Evolutionary conservation across 805 yeast species (phyloP).

Genomic region (Starmerella ratchasimensis): DNA sequence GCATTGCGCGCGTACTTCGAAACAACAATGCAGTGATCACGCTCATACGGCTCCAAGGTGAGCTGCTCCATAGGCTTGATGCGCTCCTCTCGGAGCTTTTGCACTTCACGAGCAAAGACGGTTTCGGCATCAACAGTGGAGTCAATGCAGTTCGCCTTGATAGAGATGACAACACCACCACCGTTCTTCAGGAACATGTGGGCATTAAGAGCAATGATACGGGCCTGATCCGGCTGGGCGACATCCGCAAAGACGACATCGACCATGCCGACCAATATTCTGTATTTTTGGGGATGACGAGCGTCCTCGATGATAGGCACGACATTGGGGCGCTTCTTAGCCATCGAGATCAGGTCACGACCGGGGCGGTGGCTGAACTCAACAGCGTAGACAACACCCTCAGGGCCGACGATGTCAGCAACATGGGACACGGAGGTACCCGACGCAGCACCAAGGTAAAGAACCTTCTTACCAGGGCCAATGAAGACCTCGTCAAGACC

Average conservation of each 20-base stretch:
- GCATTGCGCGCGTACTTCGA: slow-evolving; percentile 91
- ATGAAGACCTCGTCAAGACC: slow-evolving; percentile 96
- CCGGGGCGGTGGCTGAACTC: slow-evolving; percentile 99
- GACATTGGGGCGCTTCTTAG: slow-evolving; percentile 98
- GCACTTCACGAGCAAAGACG: slow-evolving; percentile 98
- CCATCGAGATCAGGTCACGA: slow-evolving; percentile 97
- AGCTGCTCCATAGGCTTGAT: slow-evolving; percentile 97
- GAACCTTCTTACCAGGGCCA: slow-evolving; percentile 95
- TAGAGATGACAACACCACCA: slow-evolving; percentile 97
- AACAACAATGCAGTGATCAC: slow-evolving; percentile 98
- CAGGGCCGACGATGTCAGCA: slow-evolving; percentile 97
- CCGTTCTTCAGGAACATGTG: slow-evolving; percentile 96
- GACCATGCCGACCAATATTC: slow-evolving; percentile 98
- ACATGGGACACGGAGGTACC: slow-evolving; percentile 99
- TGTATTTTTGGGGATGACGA: slow-evolving; percentile 98
- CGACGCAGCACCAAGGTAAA: slow-evolving; percentile 97
- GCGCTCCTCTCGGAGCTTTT: slow-evolving; percentile 96
- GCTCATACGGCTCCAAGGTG: slow-evolving; percentile 98
- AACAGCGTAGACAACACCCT: slow-evolving; percentile 96
- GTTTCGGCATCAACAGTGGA: slow-evolving; percentile 99
- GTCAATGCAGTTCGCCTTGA: slow-evolving; percentile 99
- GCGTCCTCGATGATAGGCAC: slow-evolving; percentile 99
- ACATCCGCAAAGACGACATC: slow-evolving; percentile 98
- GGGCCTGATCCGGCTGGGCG: slow-evolving; percentile 99
- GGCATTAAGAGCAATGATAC: slow-evolving; percentile 96